These are phyloP conservation scores for Myriosclerotinia duriaeana DNA, from an alignment of 2,329 filamentous ascomycete species.

Conservation along the genomic window DNA sequence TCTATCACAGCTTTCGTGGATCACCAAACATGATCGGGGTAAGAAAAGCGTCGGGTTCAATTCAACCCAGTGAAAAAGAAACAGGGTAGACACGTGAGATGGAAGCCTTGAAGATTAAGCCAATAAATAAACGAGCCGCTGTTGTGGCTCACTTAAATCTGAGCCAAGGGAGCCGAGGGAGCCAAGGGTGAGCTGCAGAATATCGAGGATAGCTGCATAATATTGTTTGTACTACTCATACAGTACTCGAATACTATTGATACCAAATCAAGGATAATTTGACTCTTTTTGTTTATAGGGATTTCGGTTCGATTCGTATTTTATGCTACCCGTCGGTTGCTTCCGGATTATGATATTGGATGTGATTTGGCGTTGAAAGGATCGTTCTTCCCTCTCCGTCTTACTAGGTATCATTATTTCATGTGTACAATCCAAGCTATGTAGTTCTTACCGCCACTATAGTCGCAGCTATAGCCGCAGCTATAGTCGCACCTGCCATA, in stretches of 20 bases:
- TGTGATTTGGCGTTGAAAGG: not conserved
- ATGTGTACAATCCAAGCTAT: too few species aligned
- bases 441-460: too few species aligned
- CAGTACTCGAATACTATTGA: not conserved
- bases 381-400: too few species aligned
- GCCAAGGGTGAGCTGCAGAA: conserved; percentile 11
- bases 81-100: conserved; percentile 6
- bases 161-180: not conserved
- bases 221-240: conserved; percentile 7
- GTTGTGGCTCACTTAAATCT: not conserved
- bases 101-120: conserved; percentile 9
- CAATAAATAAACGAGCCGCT: conserved; percentile 22
- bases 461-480: too few species aligned
- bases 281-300: not conserved
- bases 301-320: not conserved
- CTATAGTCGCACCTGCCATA: too few species aligned
- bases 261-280: not conserved
- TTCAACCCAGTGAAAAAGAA: not conserved
- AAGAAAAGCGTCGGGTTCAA: not conserved
- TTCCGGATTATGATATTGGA: not conserved
- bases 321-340: not conserved
- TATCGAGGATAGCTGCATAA: not conserved
- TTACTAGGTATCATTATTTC: too few species aligned
- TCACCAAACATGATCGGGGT: not conserved
- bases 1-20: not conserved